Percentiles rank a stretch among this genome's conserved stretches.
Evolutionary conservation across 139 green algal genomes (phyloP).

Genomic region (Chlamydomonas sp.): DNA sequence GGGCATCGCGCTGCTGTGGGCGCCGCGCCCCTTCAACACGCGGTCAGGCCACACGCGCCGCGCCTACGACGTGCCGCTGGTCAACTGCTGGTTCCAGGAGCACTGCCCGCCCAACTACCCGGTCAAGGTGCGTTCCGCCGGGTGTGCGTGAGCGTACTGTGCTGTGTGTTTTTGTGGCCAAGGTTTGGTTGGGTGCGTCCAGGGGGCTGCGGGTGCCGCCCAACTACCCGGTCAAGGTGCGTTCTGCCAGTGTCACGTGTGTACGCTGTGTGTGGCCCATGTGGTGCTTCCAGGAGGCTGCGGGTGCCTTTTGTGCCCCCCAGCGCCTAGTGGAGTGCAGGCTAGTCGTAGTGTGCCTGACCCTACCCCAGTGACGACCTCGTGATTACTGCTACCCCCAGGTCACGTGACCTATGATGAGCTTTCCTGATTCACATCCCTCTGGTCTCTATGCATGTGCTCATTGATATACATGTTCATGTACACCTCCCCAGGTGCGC

Average conservation of each 20-base stretch:
- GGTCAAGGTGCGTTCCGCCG: conserved; percentile 74
- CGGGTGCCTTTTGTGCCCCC: neutral
- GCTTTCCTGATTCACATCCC: too few species aligned
- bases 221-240: neutral
- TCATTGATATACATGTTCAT: too few species aligned
- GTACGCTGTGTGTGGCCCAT: neutral
- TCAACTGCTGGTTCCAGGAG: conserved; percentile 94
- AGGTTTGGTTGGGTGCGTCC: neutral
- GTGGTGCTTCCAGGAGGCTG: neutral
- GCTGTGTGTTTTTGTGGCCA: neutral
- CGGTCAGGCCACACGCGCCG: conserved; percentile 88
- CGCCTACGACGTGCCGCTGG: conserved; percentile 95
- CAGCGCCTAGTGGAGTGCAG: too few species aligned
- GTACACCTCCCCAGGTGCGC: conserved; percentile 81
- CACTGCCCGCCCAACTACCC: conserved; percentile 92
- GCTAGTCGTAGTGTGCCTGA: too few species aligned
- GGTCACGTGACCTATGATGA: too few species aligned
- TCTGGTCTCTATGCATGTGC: too few species aligned
- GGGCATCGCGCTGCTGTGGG: conserved; percentile 96
- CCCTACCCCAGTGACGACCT: too few species aligned
- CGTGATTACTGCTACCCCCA: too few species aligned
- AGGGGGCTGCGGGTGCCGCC: neutral
- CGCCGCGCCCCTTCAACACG: conserved; percentile 94
- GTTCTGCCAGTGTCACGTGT: neutral
- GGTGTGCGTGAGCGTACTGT: neutral